Base-by-base conservation (phyloP, 805 yeast genomes). In the Lipomyces spencermartinsiae region DNA sequence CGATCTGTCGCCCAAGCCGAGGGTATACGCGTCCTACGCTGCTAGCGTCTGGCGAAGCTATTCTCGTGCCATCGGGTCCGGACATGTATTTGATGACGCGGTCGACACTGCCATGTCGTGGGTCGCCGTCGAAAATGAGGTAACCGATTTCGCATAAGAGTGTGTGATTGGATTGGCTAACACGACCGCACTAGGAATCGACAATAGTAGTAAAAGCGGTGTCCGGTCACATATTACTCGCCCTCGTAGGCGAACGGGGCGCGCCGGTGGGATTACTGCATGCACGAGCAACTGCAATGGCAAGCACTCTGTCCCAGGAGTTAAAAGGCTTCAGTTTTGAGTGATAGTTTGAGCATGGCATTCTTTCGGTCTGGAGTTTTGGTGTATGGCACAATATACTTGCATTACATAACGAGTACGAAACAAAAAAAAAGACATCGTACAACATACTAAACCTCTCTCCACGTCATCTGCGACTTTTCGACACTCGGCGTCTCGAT, bases 191-290 rank as follows among this genome's bases (percentile, higher is more conserved):
- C 59, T 8, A 68, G 71, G 72, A 69, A 33, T 67, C 72, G 6
- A 59, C 69, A 10, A 63, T 69, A 7, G 53, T 64, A 3, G 58
- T 69, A 4, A 65, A 68, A 34, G 53, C 65, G 1, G 65, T 69
- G 5, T 35, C 67, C 1, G 55, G 46, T 7, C 22, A 49, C 14
- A 22, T 74, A 49, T 65, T 76, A 58, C 65, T 74, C 29, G 68
- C 74, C 1, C 63, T 73, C 6, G 76, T 76, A 5, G 77, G 78
- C n/a, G 76, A 75, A 31, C 68, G 73, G 22, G 69, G 62, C 4
- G 71, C 75, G 4, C 75, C 78, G 14, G 65, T 72, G 39, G 78
- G 78, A 5, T 39, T 75, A 35, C 60, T 76, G 34, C 66, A 67
- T 19, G 69, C 71, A 5, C 71, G 73, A 57, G 60, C 76, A 1